Percentiles rank a stretch among this genome's conserved stretches.
These are phyloP conservation scores for Metschnikowia lochheadii DNA, from an alignment of 805 yeast genomes.

Conservation along the genomic window DNA sequence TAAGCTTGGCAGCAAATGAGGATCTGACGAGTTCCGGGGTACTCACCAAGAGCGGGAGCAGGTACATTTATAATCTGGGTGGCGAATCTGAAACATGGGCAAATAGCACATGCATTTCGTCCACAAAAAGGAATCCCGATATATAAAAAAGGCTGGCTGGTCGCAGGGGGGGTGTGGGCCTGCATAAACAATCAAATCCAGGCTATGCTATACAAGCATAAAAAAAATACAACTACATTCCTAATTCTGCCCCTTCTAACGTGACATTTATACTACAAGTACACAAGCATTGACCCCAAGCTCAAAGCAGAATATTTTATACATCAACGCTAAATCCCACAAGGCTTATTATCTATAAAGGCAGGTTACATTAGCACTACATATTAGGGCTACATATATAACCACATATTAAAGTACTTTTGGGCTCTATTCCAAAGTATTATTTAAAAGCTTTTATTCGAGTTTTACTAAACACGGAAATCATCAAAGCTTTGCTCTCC, in stretches of 20 bases:
- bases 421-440: too few relatives aligned
- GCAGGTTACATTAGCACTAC: too few relatives aligned
- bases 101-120: not conserved
- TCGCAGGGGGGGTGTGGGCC: conserved; percentile 1
- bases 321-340: too few relatives aligned
- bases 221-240: not conserved
- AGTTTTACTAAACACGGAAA: too few relatives aligned
- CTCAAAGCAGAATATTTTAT: too few relatives aligned
- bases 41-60: not conserved
- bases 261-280: too few relatives aligned
- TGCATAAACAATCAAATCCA: not conserved
- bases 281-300: too few relatives aligned
- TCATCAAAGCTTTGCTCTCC: too few relatives aligned
- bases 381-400: too few relatives aligned
- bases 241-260: too few relatives aligned
- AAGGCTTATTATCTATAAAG: too few relatives aligned
- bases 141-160: not conserved
- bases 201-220: conserved; percentile 3
- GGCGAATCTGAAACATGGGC: not conserved
- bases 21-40: not conserved
- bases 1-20: not conserved
- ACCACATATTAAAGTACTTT: too few relatives aligned
- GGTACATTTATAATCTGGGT: not conserved
- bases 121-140: not conserved
- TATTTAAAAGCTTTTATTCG: not conserved